Evolutionary conservation across 768 basidiomycete species (phyloP).

Genomic region (Coprinopsis cinerea): DNA sequence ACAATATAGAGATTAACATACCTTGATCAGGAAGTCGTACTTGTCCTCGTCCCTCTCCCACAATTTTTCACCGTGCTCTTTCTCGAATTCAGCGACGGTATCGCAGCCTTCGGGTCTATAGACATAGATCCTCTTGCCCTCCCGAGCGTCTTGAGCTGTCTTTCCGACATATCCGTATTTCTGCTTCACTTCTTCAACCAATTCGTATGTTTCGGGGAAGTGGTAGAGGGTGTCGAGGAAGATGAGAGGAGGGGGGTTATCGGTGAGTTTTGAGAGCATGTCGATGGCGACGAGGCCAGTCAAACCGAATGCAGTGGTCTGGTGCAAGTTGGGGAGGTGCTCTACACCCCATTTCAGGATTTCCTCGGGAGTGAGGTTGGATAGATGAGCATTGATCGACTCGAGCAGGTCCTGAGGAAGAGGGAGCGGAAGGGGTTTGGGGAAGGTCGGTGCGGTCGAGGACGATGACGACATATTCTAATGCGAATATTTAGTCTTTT

Average conservation of each 20-base stretch:
- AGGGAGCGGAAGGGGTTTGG: conserved; percentile 49
- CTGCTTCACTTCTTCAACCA: conserved; percentile 75
- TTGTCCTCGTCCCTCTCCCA: conserved; percentile 86
- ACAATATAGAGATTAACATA: conserved; percentile 23
- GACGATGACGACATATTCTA: conserved; percentile 6
- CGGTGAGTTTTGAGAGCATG: conserved; percentile 84
- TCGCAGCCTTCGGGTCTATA: conserved; percentile 74
- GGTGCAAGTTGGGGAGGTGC: conserved; percentile 74
- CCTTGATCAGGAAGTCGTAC: conserved; percentile 94
- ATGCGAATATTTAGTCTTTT: neutral
- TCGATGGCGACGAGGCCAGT: conserved; percentile 92
- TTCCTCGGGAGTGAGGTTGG: conserved; percentile 67
- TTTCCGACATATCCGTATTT: conserved; percentile 54
- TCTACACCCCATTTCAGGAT: conserved; percentile 83
- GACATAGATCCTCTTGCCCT: conserved; percentile 43
- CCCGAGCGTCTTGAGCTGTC: neutral
- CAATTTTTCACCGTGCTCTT: conserved; percentile 66
- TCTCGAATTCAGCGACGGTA: conserved; percentile 70
- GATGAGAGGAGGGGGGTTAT: conserved; percentile 72
- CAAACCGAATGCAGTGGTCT: conserved; percentile 96
- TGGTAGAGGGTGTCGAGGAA: conserved; percentile 97
- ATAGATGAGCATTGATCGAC: conserved; percentile 70
- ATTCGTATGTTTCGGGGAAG: conserved; percentile 87
- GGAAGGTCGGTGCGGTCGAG: conserved; percentile 18
- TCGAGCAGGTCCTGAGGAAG: conserved; percentile 52